These are phyloP conservation scores for Reticulascus tulasneorum DNA, from an alignment of 2,329 filamentous ascomycete genomes.

Conservation along the genomic window DNA sequence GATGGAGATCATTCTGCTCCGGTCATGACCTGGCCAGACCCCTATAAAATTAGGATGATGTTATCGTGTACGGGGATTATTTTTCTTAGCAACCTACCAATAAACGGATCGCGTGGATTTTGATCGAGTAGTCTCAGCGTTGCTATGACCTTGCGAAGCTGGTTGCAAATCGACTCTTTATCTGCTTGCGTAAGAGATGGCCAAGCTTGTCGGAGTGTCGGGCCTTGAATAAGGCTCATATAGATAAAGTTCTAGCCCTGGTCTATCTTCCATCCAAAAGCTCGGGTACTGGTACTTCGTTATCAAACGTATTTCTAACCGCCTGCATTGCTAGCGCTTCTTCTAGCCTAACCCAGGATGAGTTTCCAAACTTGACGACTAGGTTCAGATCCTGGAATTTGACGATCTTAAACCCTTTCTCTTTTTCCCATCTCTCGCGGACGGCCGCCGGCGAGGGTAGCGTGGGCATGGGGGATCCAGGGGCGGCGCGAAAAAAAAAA, in stretches of 20 bases:
- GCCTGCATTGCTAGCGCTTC: not conserved
- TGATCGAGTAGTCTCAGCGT: conserved; percentile 10
- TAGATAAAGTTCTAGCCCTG: conserved; percentile 18
- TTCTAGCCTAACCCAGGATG: conserved; percentile 1
- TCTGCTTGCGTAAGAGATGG: conserved; percentile 14
- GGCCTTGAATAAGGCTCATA: conserved; percentile 19
- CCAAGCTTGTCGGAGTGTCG: conserved; percentile 18
- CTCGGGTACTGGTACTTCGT: conserved; percentile 18
- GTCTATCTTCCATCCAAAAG: conserved; percentile 28
- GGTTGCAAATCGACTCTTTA: conserved; percentile 18
- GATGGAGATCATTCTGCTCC: no score
- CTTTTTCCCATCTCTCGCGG: not conserved
- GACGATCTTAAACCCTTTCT: not conserved
- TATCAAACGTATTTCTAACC: not conserved
- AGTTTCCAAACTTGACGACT: not conserved
- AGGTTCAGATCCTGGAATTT: conserved; percentile 1
- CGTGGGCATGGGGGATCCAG: not conserved
- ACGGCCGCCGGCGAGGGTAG: not conserved
- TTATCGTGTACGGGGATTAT: no score
- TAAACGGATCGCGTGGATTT: conserved; percentile 7
- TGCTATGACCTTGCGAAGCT: conserved; percentile 8
- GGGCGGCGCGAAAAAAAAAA: not conserved
- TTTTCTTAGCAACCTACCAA: no score
- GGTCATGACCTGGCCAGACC: no score
- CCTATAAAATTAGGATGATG: no score